These are phyloP conservation scores for Penicillium sp. DNA, from an alignment of 2,329 filamentous ascomycete genomes.

Conservation along the genomic window DNA sequence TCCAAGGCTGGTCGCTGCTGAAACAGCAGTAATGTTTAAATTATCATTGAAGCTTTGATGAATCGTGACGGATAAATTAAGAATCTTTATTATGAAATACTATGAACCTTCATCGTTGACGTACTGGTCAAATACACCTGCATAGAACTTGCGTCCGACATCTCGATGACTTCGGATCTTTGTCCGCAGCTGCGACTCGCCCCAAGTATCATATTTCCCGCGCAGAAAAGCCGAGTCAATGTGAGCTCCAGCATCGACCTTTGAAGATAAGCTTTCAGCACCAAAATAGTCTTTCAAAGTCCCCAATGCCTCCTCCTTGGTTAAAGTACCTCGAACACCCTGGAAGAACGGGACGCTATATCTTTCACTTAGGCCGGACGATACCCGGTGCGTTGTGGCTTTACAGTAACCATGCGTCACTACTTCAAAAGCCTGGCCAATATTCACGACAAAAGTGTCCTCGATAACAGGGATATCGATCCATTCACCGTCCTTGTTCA, in stretches of 20 bases:
- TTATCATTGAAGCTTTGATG: not conserved
- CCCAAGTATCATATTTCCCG: slow-evolving; percentile 52
- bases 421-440: slow-evolving; percentile 41
- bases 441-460: slow-evolving; percentile 43
- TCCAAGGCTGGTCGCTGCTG: no score
- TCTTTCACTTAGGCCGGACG: slow-evolving; percentile 43
- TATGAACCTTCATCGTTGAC: not conserved
- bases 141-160: slow-evolving; percentile 47
- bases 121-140: slow-evolving; percentile 47
- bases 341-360: slow-evolving; percentile 47
- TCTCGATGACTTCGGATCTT: slow-evolving; percentile 51
- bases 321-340: slow-evolving; percentile 47
- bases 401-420: slow-evolving; percentile 44
- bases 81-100: no score
- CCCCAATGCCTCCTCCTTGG: slow-evolving; percentile 42
- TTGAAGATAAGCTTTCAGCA: slow-evolving; percentile 27
- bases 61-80: not conserved
- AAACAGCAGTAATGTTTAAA: not conserved
- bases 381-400: slow-evolving; percentile 41
- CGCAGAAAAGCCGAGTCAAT: slow-evolving; percentile 50
- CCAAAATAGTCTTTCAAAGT: slow-evolving; percentile 40
- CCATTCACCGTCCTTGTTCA: slow-evolving; percentile 42
- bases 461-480: slow-evolving; percentile 37
- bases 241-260: slow-evolving; percentile 28
- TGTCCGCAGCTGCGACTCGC: slow-evolving; percentile 51